phyloP scores from a whole-genome alignment of 78 protist genomes.

The Protostelium mycophagum region DNA sequence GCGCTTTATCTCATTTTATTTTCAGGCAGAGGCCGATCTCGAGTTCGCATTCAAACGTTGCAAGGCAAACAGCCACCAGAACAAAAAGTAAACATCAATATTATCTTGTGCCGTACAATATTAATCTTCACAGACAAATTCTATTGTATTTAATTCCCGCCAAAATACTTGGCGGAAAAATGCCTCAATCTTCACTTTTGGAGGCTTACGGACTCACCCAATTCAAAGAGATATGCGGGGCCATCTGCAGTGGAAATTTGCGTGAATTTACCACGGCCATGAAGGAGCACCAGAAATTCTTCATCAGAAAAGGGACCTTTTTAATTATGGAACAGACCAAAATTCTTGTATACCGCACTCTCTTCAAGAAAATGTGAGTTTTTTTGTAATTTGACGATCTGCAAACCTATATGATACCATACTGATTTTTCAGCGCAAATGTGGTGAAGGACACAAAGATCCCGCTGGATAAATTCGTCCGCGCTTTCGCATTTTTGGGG shows the following conservation, averaged over 20 bases:
- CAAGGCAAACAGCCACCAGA: neutral
- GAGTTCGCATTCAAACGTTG: neutral
- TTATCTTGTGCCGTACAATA: neutral
- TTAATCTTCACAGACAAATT: neutral
- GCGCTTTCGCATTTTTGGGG: neutral
- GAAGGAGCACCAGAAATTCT: neutral
- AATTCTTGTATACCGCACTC: neutral
- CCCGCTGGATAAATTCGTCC: neutral
- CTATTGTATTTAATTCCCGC: neutral
- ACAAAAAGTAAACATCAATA: neutral
- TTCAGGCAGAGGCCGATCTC: neutral
- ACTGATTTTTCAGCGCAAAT: neutral
- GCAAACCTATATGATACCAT: too few relatives aligned
- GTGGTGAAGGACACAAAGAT: neutral
- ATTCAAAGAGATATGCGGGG: neutral
- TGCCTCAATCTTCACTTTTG: neutral
- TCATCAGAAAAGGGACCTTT: neutral
- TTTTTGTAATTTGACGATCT: neutral
- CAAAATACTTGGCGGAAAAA: neutral
- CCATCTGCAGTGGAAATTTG: neutral
- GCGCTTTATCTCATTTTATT: neutral
- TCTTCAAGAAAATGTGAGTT: neutral
- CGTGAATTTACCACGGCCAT: neutral
- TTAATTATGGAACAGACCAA: neutral
- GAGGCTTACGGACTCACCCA: neutral